These are phyloP conservation scores for Anisogramma anomala DNA, from an alignment of 2,329 filamentous ascomycete species.

Conservation along the genomic window DNA sequence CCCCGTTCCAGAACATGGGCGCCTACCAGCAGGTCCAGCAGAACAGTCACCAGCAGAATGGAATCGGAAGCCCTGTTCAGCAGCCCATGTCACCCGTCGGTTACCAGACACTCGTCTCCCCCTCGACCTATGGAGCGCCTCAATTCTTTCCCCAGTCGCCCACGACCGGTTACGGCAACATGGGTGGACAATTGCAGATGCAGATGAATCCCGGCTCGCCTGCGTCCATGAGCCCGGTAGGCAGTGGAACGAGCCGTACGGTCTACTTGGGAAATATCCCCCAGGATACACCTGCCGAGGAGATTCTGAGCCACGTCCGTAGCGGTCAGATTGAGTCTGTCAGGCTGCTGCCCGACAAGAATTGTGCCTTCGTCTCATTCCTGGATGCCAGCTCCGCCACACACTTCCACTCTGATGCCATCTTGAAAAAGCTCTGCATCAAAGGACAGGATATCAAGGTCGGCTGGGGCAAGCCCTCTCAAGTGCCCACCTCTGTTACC, in stretches of 20 bases:
- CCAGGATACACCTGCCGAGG: conserved; percentile 92
- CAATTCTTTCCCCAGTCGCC: conserved; percentile 87
- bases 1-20: conserved; percentile 79
- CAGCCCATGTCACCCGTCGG: conserved; percentile 68
- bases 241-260: conserved; percentile 86
- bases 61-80: conserved; percentile 63
- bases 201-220: conserved; percentile 57
- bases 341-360: conserved; percentile 92
- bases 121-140: conserved; percentile 68
- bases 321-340: conserved; percentile 99
- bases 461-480: conserved; percentile 96
- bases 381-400: conserved; percentile 94
- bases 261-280: conserved; percentile 98
- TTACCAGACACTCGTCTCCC: conserved; percentile 77
- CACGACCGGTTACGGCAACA: conserved; percentile 58
- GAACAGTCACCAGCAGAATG: conserved; percentile 42
- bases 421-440: conserved; percentile 98
- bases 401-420: conserved; percentile 98
- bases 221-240: conserved; percentile 64
- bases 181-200: conserved; percentile 46
- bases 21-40: conserved; percentile 58
- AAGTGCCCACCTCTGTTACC: conserved; percentile 95
- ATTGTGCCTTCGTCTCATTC: conserved; percentile 99
- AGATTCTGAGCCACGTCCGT: conserved; percentile 89
- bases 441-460: conserved; percentile 99